Conservation (phyloP, 192 early-diverging fungal genomes). For the Coemansia nantahalensis region DNA sequence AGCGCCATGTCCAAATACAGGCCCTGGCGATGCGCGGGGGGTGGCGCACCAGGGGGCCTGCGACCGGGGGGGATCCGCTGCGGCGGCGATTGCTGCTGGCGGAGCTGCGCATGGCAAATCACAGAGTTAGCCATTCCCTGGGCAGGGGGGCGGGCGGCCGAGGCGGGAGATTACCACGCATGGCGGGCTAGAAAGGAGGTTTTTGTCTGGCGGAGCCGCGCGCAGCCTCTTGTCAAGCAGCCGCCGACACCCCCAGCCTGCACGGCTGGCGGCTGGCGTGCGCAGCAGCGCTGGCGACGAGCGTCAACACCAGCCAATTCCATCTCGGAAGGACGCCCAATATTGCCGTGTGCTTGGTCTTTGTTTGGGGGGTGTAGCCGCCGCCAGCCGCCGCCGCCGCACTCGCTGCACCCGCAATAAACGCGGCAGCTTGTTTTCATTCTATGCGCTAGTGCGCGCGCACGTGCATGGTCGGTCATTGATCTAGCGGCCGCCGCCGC, state of each 20-base stretch:
- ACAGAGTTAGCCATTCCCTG: conserved; percentile 21
- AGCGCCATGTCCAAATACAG: conserved; percentile 16
- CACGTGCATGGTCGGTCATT: too few species aligned
- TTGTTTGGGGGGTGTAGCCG: too few species aligned
- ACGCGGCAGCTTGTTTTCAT: too few species aligned
- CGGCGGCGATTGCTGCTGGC: conserved; percentile 8
- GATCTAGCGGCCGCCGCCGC: too few species aligned
- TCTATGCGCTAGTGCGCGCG: too few species aligned
- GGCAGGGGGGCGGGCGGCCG: background rate
- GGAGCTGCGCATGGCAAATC: conserved; percentile 6
- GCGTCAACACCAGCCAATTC: too few species aligned
- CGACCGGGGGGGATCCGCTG: background rate
- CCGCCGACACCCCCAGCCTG: background rate
- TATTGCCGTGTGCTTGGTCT: too few species aligned
- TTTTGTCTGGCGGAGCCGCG: conserved; percentile 1
- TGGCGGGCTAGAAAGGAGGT: background rate
- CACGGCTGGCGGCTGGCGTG: conserved; percentile 7
- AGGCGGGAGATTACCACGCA: conserved; percentile 18
- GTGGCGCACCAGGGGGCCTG: background rate
- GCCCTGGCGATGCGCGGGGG: background rate
- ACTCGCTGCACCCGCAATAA: too few species aligned
- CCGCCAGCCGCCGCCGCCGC: too few species aligned
- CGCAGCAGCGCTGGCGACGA: background rate
- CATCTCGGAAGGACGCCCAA: too few species aligned
- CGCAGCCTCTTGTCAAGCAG: background rate